These are phyloP conservation scores for Boletus fagicola DNA, from an alignment of 768 basidiomycete species.

Conservation along the genomic window DNA sequence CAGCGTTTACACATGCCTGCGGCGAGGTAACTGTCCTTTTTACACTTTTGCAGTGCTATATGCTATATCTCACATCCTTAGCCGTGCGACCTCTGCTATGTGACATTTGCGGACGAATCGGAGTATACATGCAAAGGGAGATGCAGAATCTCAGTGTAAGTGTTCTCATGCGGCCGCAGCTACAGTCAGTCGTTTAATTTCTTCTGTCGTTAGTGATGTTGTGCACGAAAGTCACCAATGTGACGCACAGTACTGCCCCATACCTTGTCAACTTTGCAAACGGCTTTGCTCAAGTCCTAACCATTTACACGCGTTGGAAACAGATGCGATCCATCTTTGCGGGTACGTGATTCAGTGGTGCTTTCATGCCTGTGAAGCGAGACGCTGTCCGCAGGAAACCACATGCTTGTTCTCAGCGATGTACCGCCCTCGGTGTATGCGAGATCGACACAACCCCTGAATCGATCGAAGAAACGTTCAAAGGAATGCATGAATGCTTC, in stretches of 20 bases:
- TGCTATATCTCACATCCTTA: slow-evolving; percentile 16
- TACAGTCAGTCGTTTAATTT: neutral
- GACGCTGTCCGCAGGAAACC: slow-evolving; percentile 32
- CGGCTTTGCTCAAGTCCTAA: slow-evolving; percentile 44
- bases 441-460: slow-evolving; percentile 56
- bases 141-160: slow-evolving; percentile 44
- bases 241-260: slow-evolving; percentile 49
- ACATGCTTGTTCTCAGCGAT: slow-evolving; percentile 48
- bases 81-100: slow-evolving; percentile 42
- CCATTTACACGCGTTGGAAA: slow-evolving; percentile 53
- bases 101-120: slow-evolving; percentile 27
- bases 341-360: slow-evolving; percentile 39
- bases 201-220: slow-evolving; percentile 38
- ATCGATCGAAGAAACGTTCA: slow-evolving; percentile 59
- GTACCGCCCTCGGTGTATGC: slow-evolving; percentile 50
- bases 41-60: neutral
- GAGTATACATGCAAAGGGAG: slow-evolving; percentile 40
- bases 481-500: slow-evolving; percentile 57
- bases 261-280: slow-evolving; percentile 54
- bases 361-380: slow-evolving; percentile 7
- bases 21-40: slow-evolving; percentile 42
- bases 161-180: neutral
- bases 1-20: slow-evolving; percentile 51
- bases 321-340: slow-evolving; percentile 49
- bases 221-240: slow-evolving; percentile 49